Base-by-base conservation (phyloP, 495 filamentous ascomycete species). In the Chaetomium tenue region DNA sequence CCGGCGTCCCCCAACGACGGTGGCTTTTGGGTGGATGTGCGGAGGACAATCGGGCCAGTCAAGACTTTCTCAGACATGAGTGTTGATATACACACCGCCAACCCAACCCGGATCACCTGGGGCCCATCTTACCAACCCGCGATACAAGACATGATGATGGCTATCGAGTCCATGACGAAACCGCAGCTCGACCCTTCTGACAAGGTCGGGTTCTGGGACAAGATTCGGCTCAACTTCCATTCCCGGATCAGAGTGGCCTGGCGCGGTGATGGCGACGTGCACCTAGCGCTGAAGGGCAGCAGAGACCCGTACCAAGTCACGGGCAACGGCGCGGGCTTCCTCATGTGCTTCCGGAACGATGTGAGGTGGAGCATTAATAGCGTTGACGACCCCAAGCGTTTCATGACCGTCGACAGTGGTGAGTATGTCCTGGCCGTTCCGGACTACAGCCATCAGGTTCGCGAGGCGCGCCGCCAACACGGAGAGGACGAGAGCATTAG, bases 81-180 rank as follows among this genome's bases (percentile, higher is more conserved):
- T 22, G 81, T 98, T 66, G 90, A 96, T 59, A 96, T 99, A 71
- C 93, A 97, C 72, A 97, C 93, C 5, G 88, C 88, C 63, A 85
- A 91, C 64, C 88, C 95, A 11, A 99, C 94, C 9, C 87, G 89
- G 61, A 93, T 98, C 57, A 97, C 92, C 37, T 99, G 94, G 94
- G 91, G 93, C 46, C 90, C 92, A 62, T 96, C 94, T 0, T 98
- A 98, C 71, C 94, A 99, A 66, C 94, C 94, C 28, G 95, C 93
- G 13, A 97, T 99, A 60, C 94, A 99, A 75, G 94, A 99, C 70
- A 97, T 97, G 91, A 99, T 99, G 94, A 97, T 98, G 86, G 91
- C 95, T 26, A 91, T 99, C 63, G 94, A 99, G 79, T 89, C 89
- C 0, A 97, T 99, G 77, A 96, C 93, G 12, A 99, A 98, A 68